These are phyloP conservation scores for Dittrichia graveolens DNA, from an alignment of 129 eudicot genomes.

Conservation along the genomic window DNA sequence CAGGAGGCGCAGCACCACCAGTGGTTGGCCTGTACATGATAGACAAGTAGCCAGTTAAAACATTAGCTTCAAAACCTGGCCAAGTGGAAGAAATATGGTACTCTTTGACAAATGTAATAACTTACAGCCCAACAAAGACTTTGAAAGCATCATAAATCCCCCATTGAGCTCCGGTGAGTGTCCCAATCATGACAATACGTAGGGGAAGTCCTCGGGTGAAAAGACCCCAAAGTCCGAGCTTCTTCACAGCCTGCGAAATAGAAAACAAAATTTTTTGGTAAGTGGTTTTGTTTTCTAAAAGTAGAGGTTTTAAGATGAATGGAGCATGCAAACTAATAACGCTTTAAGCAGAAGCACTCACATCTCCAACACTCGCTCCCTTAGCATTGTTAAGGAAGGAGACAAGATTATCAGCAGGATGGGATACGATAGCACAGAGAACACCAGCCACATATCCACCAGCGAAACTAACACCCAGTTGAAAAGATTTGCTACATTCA, in stretches of 20 bases:
- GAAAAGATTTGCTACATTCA: slow-evolving; percentile 79
- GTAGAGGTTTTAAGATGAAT: background rate
- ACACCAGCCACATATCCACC: slow-evolving; percentile 97
- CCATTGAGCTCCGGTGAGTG: slow-evolving; percentile 60
- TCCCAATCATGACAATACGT: slow-evolving; percentile 58
- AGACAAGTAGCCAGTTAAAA: slow-evolving; percentile 8
- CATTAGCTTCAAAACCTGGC: background rate
- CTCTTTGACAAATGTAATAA: slow-evolving; percentile 16
- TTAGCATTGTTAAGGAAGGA: slow-evolving; percentile 43
- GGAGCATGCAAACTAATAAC: background rate
- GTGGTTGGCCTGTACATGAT: slow-evolving; percentile 73
- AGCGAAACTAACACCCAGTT: slow-evolving; percentile 92
- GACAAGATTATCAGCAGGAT: slow-evolving; percentile 46
- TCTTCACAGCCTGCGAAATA: slow-evolving; percentile 45
- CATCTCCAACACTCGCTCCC: slow-evolving; percentile 61
- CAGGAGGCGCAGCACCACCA: slow-evolving; percentile 81
- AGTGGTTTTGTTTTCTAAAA: background rate
- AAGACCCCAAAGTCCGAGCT: slow-evolving; percentile 53
- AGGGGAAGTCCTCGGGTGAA: slow-evolving; percentile 58
- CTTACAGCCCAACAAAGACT: slow-evolving; percentile 59
- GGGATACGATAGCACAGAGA: slow-evolving; percentile 38
- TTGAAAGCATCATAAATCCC: slow-evolving; percentile 55
- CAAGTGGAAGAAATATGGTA: background rate
- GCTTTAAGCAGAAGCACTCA: slow-evolving; percentile 37
- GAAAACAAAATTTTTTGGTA: background rate